phyloP scores from a whole-genome alignment of 2,329 filamentous ascomycete species.

The Cryphonectria carpinicola region DNA sequence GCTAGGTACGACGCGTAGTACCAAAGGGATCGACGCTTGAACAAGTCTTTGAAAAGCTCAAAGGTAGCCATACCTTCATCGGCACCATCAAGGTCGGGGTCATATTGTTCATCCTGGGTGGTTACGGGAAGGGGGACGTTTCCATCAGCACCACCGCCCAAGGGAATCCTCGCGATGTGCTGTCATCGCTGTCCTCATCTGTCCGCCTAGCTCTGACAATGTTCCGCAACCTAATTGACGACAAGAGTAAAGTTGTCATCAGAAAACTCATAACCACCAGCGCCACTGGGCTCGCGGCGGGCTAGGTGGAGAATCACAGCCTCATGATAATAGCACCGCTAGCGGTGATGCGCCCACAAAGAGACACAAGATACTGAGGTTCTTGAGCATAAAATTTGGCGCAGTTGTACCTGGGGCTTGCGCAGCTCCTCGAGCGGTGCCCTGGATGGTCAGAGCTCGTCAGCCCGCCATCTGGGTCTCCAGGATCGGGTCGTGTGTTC shows the following conservation, averaged over 20 bases:
- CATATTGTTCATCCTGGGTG: constrained; percentile 40
- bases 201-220: background rate
- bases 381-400: too few relatives aligned
- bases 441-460: too few relatives aligned
- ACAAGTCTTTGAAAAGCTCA: constrained; percentile 87
- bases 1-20: constrained; percentile 88
- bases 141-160: constrained; percentile 60
- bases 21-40: constrained; percentile 92
- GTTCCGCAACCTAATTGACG: background rate
- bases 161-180: constrained; percentile 76
- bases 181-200: background rate
- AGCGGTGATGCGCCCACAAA: too few relatives aligned
- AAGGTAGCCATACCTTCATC: constrained; percentile 63
- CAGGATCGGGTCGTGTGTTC: too few relatives aligned
- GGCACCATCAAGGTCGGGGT: constrained; percentile 55
- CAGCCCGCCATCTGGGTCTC: too few relatives aligned
- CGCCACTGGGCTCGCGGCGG: too few relatives aligned
- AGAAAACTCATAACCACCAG: background rate
- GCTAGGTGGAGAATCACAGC: background rate
- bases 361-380: too few relatives aligned
- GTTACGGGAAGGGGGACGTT: constrained; percentile 40
- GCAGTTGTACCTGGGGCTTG: too few relatives aligned
- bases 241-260: background rate
- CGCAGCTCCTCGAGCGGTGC: too few relatives aligned
- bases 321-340: too few relatives aligned